A percentile compares a stretch with the other conserved stretches of the same genome.
Evolutionary conservation across 2,329 filamentous ascomycete genomes (phyloP).

Genomic region (Diplodia mutila): DNA sequence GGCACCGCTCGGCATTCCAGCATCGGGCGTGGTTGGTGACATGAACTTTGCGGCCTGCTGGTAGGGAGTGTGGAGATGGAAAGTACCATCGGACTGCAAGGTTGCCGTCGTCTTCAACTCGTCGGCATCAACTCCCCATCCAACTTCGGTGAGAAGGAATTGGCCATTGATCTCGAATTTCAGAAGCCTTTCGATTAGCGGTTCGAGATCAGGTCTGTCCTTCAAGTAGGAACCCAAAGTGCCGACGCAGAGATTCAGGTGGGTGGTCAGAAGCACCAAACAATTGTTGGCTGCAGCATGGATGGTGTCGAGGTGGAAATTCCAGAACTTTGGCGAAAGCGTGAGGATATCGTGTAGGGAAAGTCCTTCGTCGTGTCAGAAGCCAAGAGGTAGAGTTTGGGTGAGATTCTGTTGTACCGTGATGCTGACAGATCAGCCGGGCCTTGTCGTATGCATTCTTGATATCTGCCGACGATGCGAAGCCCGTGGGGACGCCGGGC

Average conservation of each 20-base stretch:
- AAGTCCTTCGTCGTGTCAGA: background rate
- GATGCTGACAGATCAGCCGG: background rate
- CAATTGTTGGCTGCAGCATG: conserved; percentile 1
- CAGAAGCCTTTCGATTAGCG: conserved; percentile 29
- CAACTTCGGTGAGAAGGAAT: conserved; percentile 48
- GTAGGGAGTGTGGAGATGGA: conserved; percentile 41
- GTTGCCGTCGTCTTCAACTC: conserved; percentile 48
- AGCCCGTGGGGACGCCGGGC: background rate
- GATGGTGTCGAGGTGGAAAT: background rate
- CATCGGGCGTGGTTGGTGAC: conserved; percentile 33
- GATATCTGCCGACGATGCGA: background rate
- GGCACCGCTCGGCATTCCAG: conserved; percentile 35
- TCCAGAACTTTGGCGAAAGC: background rate
- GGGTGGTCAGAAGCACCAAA: conserved; percentile 33
- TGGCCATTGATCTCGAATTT: conserved; percentile 36
- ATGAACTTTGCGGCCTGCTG: conserved; percentile 39
- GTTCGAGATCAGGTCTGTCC: conserved; percentile 27
- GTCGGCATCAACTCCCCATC: conserved; percentile 46
- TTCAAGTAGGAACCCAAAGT: conserved; percentile 28
- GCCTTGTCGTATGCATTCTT: conserved; percentile 6
- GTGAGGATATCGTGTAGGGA: background rate
- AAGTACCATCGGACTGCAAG: conserved; percentile 38
- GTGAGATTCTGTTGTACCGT: background rate
- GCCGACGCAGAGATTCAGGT: conserved; percentile 40
- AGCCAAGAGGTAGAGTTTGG: background rate